These are phyloP conservation scores for Quercus berberidifolia DNA, from an alignment of 306 rosid genomes.

Conservation along the genomic window DNA sequence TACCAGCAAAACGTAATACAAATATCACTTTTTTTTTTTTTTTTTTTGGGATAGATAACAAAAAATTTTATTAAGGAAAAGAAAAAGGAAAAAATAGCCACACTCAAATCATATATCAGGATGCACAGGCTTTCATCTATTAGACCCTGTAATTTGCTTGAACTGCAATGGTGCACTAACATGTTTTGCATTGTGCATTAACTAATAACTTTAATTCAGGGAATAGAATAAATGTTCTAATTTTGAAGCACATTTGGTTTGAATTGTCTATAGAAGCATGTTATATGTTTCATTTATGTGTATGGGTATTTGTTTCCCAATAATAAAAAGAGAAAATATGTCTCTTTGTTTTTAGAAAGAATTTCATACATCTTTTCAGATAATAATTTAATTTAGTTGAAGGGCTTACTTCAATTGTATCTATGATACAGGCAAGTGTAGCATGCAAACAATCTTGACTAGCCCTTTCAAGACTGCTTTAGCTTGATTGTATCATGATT, in stretches of 20 bases:
- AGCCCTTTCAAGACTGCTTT: neutral
- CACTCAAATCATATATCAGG: no score
- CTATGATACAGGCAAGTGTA: neutral
- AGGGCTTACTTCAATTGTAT: neutral
- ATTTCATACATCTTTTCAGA: neutral
- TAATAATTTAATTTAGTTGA: neutral
- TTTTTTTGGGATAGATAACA: no score
- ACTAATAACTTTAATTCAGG: neutral
- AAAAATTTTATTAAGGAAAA: no score
- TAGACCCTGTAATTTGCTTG: neutral
- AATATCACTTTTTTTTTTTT: neutral
- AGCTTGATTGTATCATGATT: neutral
- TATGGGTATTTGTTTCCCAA: neutral
- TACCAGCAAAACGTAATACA: neutral
- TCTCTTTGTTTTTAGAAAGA: neutral
- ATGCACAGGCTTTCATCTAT: neutral
- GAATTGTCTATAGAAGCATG: neutral
- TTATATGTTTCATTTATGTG: neutral
- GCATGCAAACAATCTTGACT: neutral
- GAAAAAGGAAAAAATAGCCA: no score
- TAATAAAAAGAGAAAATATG: neutral
- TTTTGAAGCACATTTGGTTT: neutral
- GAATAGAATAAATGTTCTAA: neutral
- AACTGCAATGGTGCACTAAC: neutral
- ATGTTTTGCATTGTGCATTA: neutral